Conservation (phyloP, 108 stramenopile species). For the Pinguiococcus pyrenoidosus region DNA sequence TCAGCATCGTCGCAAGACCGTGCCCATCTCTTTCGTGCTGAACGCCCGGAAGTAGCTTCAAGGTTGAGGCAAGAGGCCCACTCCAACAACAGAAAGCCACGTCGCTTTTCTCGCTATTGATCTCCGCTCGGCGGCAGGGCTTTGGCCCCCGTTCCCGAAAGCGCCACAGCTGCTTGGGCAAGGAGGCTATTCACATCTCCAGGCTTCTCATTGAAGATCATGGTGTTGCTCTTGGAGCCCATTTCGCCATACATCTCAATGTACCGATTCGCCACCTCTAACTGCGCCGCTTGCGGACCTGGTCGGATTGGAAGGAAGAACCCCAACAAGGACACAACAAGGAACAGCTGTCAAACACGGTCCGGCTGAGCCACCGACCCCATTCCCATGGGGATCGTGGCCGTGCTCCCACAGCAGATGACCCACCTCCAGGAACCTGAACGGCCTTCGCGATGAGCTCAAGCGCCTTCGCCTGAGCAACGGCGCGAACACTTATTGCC, state of each 20-base stretch:
- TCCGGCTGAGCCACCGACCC: too few species aligned
- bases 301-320: too few species aligned
- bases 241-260: conserved; percentile 92
- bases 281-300: conserved; percentile 62
- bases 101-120: background rate
- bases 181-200: conserved; percentile 73
- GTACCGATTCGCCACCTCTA: conserved; percentile 80
- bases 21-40: too few species aligned
- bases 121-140: too few species aligned
- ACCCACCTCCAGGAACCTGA: conserved; percentile 48
- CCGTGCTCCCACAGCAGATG: too few species aligned
- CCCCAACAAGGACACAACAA: too few species aligned
- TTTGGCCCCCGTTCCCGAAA: conserved; percentile 4
- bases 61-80: too few species aligned
- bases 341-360: too few species aligned
- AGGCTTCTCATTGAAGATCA: conserved; percentile 81
- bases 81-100: too few species aligned
- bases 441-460: conserved; percentile 48
- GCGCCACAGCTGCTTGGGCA: conserved; percentile 61
- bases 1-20: too few species aligned
- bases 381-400: too few species aligned
- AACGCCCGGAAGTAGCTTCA: too few species aligned
- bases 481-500: conserved; percentile 62
- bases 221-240: conserved; percentile 84
- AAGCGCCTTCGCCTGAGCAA: conserved; percentile 75